Evolutionary conservation across 805 yeast species (phyloP).

Genomic region (Saturnispora diversa): DNA sequence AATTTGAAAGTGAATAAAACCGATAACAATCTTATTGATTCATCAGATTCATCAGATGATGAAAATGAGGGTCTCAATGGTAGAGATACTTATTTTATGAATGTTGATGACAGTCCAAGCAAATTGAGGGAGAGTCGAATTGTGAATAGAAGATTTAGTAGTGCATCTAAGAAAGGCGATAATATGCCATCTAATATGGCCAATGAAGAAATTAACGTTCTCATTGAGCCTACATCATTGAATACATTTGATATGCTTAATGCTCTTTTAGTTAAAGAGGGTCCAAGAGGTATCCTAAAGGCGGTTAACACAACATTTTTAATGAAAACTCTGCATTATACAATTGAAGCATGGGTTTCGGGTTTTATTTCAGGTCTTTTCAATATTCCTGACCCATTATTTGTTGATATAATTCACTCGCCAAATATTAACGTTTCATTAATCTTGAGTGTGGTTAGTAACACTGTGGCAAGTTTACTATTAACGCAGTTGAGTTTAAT

Average conservation of each 20-base stretch:
- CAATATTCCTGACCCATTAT: conserved; percentile 81
- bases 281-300: conserved; percentile 61
- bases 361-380: conserved; percentile 77
- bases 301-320: conserved; percentile 76
- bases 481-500: conserved; percentile 78
- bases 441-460: conserved; percentile 58
- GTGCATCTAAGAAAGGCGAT: conserved; percentile 6
- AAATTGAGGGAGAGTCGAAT: conserved; percentile 24
- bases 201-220: conserved; percentile 4
- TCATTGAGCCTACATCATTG: conserved; percentile 46
- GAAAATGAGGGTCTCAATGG: conserved; percentile 17
- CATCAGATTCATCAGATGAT: conserved; percentile 15
- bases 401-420: conserved; percentile 74
- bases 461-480: conserved; percentile 61
- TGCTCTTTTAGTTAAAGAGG: conserved; percentile 59
- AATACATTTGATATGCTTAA: conserved; percentile 61
- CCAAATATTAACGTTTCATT: conserved; percentile 68
- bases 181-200: not conserved
- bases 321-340: conserved; percentile 61
- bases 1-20: not conserved
- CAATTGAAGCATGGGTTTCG: conserved; percentile 86
- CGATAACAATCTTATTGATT: conserved; percentile 2
- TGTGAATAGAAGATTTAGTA: conserved; percentile 21
- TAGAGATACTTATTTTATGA: conserved; percentile 19
- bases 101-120: conserved; percentile 20